Evolutionary conservation across 257 asterid genomes (phyloP).

Genomic region (Thymus quinquecostatus): DNA sequence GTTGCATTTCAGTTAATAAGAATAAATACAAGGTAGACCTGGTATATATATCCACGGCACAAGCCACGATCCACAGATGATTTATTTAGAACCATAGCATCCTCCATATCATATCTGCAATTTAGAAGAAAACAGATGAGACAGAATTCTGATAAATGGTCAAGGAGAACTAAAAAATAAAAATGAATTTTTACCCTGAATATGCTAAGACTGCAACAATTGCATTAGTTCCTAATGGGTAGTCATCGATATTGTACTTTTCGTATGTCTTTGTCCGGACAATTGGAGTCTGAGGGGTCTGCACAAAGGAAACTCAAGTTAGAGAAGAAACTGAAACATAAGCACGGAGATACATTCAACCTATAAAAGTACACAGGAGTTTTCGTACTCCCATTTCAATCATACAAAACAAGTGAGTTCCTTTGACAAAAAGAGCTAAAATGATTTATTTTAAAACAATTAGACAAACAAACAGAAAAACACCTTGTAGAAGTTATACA

Average conservation of each 20-base stretch:
- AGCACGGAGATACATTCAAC: slow-evolving; percentile 19
- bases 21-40: slow-evolving; percentile 51
- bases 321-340: slow-evolving; percentile 20
- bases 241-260: slow-evolving; percentile 80
- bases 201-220: slow-evolving; percentile 97
- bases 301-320: slow-evolving; percentile 34
- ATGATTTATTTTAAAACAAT: neutral
- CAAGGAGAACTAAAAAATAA: slow-evolving; percentile 6
- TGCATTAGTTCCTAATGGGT: slow-evolving; percentile 93
- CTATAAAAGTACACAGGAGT: neutral
- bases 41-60: slow-evolving; percentile 92
- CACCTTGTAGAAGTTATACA: neutral
- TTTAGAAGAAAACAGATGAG: slow-evolving; percentile 30
- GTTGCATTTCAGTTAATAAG: slow-evolving; percentile 12
- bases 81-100: slow-evolving; percentile 93
- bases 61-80: slow-evolving; percentile 98
- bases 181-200: slow-evolving; percentile 72
- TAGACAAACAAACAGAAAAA: neutral
- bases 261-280: slow-evolving; percentile 92
- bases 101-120: slow-evolving; percentile 97
- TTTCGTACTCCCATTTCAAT: slow-evolving; percentile 23
- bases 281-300: slow-evolving; percentile 98
- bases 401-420: slow-evolving; percentile 15
- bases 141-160: slow-evolving; percentile 19
- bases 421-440: neutral